Evolutionary conservation across 2,329 filamentous ascomycete genomes (phyloP).

Genomic region (Didymella sp.): DNA sequence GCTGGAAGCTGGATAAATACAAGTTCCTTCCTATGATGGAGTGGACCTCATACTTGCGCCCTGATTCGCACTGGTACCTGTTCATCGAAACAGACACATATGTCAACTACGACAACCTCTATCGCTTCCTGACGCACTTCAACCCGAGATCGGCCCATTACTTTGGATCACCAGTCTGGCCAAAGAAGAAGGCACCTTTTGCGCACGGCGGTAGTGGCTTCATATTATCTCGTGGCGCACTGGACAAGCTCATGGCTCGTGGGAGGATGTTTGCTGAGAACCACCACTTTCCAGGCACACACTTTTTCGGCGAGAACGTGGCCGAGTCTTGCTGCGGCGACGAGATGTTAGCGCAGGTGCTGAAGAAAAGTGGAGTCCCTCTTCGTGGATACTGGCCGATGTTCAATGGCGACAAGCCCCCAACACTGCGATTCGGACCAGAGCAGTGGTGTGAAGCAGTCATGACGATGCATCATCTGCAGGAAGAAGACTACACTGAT

Average conservation of each 20-base stretch:
- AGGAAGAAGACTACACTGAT: slow-evolving; percentile 37
- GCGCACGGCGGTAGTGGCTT: slow-evolving; percentile 55
- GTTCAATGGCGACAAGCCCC: slow-evolving; percentile 54
- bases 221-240: slow-evolving; percentile 56
- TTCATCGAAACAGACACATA: slow-evolving; percentile 50
- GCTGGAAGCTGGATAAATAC: slow-evolving; percentile 65
- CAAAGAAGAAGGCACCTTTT: slow-evolving; percentile 46
- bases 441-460: slow-evolving; percentile 55
- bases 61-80: slow-evolving; percentile 46
- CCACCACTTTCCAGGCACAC: slow-evolving; percentile 41
- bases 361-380: slow-evolving; percentile 46
- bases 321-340: slow-evolving; percentile 49
- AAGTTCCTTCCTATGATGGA: slow-evolving; percentile 65
- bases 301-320: slow-evolving; percentile 47
- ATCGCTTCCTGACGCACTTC: slow-evolving; percentile 50
- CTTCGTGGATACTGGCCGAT: slow-evolving; percentile 53
- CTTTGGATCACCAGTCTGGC: slow-evolving; percentile 51
- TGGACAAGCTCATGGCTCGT: slow-evolving; percentile 53
- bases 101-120: slow-evolving; percentile 50
- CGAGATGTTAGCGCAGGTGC: slow-evolving; percentile 47
- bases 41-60: slow-evolving; percentile 52
- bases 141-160: slow-evolving; percentile 49
- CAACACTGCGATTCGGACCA: slow-evolving; percentile 47
- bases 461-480: slow-evolving; percentile 49
- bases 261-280: slow-evolving; percentile 48